A percentile compares a stretch with the other conserved stretches of the same genome.
These are phyloP conservation scores for Podila epicladia DNA, from an alignment of 192 early-diverging fungal species.

Conservation along the genomic window DNA sequence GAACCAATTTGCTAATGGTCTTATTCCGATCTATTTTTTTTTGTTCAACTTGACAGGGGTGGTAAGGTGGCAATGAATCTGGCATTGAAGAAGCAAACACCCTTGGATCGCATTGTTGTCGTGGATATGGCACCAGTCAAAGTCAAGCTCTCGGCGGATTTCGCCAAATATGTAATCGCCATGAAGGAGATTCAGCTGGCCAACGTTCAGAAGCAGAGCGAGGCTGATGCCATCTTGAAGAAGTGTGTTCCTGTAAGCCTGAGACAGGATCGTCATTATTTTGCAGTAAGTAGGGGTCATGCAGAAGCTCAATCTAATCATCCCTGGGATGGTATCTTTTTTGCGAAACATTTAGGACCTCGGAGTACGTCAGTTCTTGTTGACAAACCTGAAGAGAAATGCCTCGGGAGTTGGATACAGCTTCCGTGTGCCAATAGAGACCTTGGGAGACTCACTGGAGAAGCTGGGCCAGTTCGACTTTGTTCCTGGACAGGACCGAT, in stretches of 20 bases:
- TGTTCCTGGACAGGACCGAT: constrained; percentile 47
- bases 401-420: constrained; percentile 53
- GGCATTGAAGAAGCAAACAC: constrained; percentile 62
- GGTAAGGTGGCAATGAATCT: constrained; percentile 80
- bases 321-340: background rate
- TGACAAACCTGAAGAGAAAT: constrained; percentile 88
- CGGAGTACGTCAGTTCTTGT: constrained; percentile 80
- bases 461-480: constrained; percentile 64
- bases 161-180: constrained; percentile 62
- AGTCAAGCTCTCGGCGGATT: constrained; percentile 60
- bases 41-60: constrained; percentile 56
- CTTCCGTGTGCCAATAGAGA: constrained; percentile 82
- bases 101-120: constrained; percentile 67
- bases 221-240: constrained; percentile 68
- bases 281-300: too few relatives aligned
- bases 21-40: background rate
- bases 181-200: constrained; percentile 67
- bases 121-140: constrained; percentile 77
- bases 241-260: constrained; percentile 45
- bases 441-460: constrained; percentile 64
- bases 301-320: background rate
- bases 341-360: constrained; percentile 48
- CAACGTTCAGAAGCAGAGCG: constrained; percentile 60
- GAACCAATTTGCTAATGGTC: background rate
- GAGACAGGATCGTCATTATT: background rate